phyloP scores from a whole-genome alignment of 441 rosid species.

The Bocquillonia castaneifolia region DNA sequence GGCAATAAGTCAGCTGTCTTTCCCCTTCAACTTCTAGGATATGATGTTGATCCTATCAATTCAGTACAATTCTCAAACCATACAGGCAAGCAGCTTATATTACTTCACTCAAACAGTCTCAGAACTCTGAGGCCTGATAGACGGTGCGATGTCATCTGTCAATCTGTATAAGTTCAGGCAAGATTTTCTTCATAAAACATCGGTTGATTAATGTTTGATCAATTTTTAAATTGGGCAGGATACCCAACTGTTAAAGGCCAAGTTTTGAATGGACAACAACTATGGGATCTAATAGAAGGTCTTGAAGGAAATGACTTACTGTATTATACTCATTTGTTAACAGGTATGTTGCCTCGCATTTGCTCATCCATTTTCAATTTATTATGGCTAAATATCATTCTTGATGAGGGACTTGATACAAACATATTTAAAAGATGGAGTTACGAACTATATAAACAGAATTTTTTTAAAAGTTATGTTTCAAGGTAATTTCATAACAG shows the following conservation, averaged over 20 bases:
- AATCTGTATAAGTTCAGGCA: conserved; percentile 34
- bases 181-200: conserved; percentile 15
- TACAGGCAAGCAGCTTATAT: conserved; percentile 67
- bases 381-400: background rate
- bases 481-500: too few relatives aligned
- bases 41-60: conserved; percentile 94
- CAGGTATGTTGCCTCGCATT: conserved; percentile 49
- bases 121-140: conserved; percentile 34
- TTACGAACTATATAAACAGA: too few relatives aligned
- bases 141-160: conserved; percentile 37
- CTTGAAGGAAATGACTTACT: conserved; percentile 80
- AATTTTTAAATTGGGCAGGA: conserved; percentile 43
- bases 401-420: too few relatives aligned
- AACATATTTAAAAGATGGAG: background rate
- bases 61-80: conserved; percentile 99
- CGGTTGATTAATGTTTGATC: conserved; percentile 13
- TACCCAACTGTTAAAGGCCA: conserved; percentile 95
- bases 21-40: conserved; percentile 93
- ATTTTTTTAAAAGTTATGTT: too few relatives aligned
- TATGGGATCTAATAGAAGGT: conserved; percentile 88
- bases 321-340: conserved; percentile 84
- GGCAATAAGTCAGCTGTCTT: conserved; percentile 98
- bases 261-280: conserved; percentile 82
- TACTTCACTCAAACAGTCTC: conserved; percentile 37
- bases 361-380: background rate